Percentiles rank a stretch among this genome's conserved stretches.
These are phyloP conservation scores for Periconia digitata DNA, from an alignment of 2,329 filamentous ascomycete species.

Conservation along the genomic window DNA sequence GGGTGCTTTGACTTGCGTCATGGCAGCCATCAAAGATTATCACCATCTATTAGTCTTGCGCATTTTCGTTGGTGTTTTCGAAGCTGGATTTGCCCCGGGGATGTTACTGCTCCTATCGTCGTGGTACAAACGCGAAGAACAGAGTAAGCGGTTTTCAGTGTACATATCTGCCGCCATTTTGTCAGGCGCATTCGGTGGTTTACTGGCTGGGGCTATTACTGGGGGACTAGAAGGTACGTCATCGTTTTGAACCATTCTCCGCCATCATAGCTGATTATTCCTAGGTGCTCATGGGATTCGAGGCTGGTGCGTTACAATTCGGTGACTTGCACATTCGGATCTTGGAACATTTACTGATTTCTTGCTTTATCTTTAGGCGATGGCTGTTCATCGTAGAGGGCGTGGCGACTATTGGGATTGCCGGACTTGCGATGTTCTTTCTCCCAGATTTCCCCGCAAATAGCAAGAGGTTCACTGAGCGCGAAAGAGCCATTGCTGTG, in stretches of 20 bases:
- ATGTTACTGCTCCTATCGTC: constrained; percentile 57
- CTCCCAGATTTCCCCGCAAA: constrained; percentile 55
- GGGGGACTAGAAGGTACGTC: constrained; percentile 52
- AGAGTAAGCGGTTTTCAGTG: constrained; percentile 58
- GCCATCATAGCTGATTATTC: too few relatives aligned
- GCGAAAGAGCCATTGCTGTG: constrained; percentile 49
- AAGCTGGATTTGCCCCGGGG: constrained; percentile 59
- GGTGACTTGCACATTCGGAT: too few relatives aligned
- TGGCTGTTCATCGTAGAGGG: constrained; percentile 54
- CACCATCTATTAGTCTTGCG: constrained; percentile 54
- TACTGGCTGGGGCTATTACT: constrained; percentile 54
- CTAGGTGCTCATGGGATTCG: constrained; percentile 47
- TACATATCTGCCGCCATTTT: constrained; percentile 62
- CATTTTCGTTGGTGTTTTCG: constrained; percentile 58
- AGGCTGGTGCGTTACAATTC: too few relatives aligned
- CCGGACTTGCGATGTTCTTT: constrained; percentile 48
- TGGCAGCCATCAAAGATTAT: constrained; percentile 53
- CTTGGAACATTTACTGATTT: too few relatives aligned
- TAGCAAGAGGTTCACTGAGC: constrained; percentile 44
- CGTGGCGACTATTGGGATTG: constrained; percentile 49
- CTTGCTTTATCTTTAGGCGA: too few relatives aligned
- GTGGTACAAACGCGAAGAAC: constrained; percentile 62
- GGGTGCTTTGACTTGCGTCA: constrained; percentile 54
- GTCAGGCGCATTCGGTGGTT: constrained; percentile 56
- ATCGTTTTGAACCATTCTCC: too few relatives aligned